A percentile compares a stretch with the other conserved stretches of the same genome.
Conservation (phyloP, 176 grass and related monocot species). For the Panicum miliaceum region DNA sequence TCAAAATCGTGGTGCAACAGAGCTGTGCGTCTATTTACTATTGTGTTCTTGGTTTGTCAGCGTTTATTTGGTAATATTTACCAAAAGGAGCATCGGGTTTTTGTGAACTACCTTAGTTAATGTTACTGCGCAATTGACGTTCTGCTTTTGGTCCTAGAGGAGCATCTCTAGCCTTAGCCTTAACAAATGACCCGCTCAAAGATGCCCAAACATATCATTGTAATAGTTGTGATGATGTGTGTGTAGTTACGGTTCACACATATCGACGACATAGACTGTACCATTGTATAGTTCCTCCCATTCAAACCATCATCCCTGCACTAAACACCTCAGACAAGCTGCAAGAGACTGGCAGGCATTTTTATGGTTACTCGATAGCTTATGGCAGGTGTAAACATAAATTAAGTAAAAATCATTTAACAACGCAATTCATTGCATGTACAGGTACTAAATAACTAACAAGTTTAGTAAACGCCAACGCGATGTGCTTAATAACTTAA, state of each 20-base stretch:
- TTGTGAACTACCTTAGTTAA: conserved; percentile 54
- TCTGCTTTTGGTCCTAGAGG: conserved; percentile 61
- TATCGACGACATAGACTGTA: not conserved
- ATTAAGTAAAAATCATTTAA: not conserved
- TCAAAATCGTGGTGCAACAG: conserved; percentile 41
- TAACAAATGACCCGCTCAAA: conserved; percentile 69
- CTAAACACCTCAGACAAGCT: conserved; percentile 8
- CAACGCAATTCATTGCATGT: not conserved
- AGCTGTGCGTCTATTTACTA: conserved; percentile 63
- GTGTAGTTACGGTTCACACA: conserved; percentile 1
- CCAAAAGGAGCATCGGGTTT: conserved; percentile 66
- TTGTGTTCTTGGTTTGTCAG: conserved; percentile 62
- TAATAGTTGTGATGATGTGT: conserved; percentile 6
- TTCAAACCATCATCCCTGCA: conserved; percentile 38
- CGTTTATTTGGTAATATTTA: conserved; percentile 55
- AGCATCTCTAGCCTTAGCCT: conserved; percentile 59
- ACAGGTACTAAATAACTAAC: not conserved
- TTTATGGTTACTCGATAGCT: too few species aligned
- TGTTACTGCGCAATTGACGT: conserved; percentile 72
- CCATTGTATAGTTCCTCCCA: not conserved
- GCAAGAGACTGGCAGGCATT: conserved; percentile 2
- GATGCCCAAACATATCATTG: conserved; percentile 80
- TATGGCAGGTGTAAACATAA: not conserved
- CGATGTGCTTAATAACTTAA: not conserved
- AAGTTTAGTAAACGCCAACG: not conserved